phyloP scores from a whole-genome alignment of 495 filamentous ascomycete species.

The Mytilinidion resinicola region DNA sequence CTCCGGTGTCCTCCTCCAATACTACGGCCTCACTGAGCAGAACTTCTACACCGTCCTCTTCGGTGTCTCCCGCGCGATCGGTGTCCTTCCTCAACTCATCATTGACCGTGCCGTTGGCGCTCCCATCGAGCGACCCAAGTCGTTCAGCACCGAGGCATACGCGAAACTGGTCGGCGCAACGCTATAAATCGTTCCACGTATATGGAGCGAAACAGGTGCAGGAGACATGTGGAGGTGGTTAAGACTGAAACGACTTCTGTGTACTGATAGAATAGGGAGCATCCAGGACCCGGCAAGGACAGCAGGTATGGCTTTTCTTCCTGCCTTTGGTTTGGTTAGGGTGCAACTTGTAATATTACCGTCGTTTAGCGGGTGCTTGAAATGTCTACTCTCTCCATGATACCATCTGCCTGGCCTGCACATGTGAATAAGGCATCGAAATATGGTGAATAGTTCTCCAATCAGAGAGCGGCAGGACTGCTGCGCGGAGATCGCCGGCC shows the following conservation, averaged over 20 bases:
- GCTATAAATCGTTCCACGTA: slow-evolving; percentile 54
- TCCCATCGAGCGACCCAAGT: slow-evolving; percentile 86
- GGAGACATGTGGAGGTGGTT: neutral
- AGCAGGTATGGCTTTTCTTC: neutral
- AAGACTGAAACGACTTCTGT: slow-evolving; percentile 13
- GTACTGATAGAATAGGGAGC: slow-evolving; percentile 25
- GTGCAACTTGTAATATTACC: slow-evolving; percentile 14
- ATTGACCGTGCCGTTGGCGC: slow-evolving; percentile 95
- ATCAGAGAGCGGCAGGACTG: too few species aligned
- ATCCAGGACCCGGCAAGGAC: neutral
- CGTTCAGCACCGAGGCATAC: slow-evolving; percentile 93
- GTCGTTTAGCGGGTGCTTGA: neutral
- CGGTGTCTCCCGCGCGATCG: slow-evolving; percentile 94
- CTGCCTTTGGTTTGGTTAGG: slow-evolving; percentile 7
- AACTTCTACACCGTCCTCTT: slow-evolving; percentile 99
- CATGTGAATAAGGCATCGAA: too few species aligned
- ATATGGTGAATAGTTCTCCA: too few species aligned
- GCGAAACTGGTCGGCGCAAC: slow-evolving; percentile 87
- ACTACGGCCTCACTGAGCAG: slow-evolving; percentile 97
- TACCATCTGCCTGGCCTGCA: too few species aligned
- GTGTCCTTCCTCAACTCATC: slow-evolving; percentile 97
- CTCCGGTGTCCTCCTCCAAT: slow-evolving; percentile 97
- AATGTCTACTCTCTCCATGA: neutral
- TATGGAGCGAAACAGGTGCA: neutral
- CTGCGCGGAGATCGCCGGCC: too few species aligned